A percentile compares a stretch with the other conserved stretches of the same genome.
phyloP scores from a whole-genome alignment of 2,329 filamentous ascomycete species.

The Emergomyces pasteurianus region DNA sequence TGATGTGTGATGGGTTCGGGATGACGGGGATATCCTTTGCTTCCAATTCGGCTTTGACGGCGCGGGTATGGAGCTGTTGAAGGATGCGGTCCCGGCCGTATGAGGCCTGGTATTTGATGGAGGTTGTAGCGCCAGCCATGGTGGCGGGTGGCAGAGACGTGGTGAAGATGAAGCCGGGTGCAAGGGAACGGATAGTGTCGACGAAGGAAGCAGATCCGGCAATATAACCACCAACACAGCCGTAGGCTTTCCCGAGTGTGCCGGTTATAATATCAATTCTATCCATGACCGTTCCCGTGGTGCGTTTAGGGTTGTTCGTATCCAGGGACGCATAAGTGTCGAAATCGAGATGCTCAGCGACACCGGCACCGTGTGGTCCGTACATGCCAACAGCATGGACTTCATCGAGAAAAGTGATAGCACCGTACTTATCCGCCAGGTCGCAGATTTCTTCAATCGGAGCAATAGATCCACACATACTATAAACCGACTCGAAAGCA shows the following conservation, averaged over 20 bases:
- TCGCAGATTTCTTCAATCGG: constrained; percentile 95
- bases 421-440: constrained; percentile 92
- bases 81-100: constrained; percentile 78
- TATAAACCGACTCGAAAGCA: constrained; percentile 96
- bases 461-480: constrained; percentile 96
- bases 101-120: constrained; percentile 85
- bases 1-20: constrained; percentile 92
- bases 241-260: constrained; percentile 94
- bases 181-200: constrained; percentile 85
- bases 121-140: constrained; percentile 85
- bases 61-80: constrained; percentile 91
- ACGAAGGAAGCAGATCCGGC: constrained; percentile 77
- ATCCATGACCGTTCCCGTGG: constrained; percentile 76
- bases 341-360: constrained; percentile 94
- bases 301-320: constrained; percentile 36
- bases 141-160: constrained; percentile 90
- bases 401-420: constrained; percentile 94
- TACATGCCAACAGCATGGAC: constrained; percentile 99
- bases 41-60: constrained; percentile 74
- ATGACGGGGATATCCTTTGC: constrained; percentile 87
- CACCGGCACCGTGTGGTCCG: constrained; percentile 85
- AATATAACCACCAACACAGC: constrained; percentile 95
- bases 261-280: constrained; percentile 96
- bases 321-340: constrained; percentile 67
- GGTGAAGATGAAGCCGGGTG: constrained; percentile 97